Base-by-base conservation (phyloP, 164 flowering plant genomes). In the Annona cherimola region DNA sequence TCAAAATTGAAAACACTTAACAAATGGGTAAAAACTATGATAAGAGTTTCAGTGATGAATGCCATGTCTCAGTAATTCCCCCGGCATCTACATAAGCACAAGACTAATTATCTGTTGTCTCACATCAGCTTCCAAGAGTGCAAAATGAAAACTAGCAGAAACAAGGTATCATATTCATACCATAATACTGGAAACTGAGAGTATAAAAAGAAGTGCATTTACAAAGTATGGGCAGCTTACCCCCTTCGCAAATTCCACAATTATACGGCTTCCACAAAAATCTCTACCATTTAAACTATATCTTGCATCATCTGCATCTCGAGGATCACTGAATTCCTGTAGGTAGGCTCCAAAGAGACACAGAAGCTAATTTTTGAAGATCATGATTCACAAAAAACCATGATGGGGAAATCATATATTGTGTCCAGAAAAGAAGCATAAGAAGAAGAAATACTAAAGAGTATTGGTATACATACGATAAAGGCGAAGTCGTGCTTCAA, bases 261-360 rank as follows among this genome's bases (percentile, higher is more conserved):
- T 74, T 18, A 94, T 83, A 20, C 95, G 94, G 71, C 94, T 89
- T 68, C 98, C 97, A 79, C 66, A 77, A 69, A 81, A 61, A 6
- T 78, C 79, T 7, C 83, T 69, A 42, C 81, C 81, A 78, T 81
- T 74, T 63, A 81, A 69, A 61, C 77, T 74, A 66, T 81, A 74
- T 64, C 79, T 84, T 74, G 98, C 98, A 87, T 94, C 97, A 79
- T 94, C 98, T 43, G 98, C 98, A 89, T 94, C 98, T 39, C 98
- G 88, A 4, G 92, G 88, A 78, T 93, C 97, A 76, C 96, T 89
- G 66, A 92, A 92, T 75, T 92, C 97, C 97, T 90, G 85, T 64
- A 42, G 54, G 9, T 42, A 74, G 54, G 9, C 14, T 1, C 35
- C 16, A 64, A 73, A 7, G 43, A 39, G 66, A 20, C 69, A 67